Evolutionary conservation across 2,329 filamentous ascomycete genomes (phyloP), one percentile per base, ranked within the genome.

Genomic region (Penicillium griseofulvum): DNA sequence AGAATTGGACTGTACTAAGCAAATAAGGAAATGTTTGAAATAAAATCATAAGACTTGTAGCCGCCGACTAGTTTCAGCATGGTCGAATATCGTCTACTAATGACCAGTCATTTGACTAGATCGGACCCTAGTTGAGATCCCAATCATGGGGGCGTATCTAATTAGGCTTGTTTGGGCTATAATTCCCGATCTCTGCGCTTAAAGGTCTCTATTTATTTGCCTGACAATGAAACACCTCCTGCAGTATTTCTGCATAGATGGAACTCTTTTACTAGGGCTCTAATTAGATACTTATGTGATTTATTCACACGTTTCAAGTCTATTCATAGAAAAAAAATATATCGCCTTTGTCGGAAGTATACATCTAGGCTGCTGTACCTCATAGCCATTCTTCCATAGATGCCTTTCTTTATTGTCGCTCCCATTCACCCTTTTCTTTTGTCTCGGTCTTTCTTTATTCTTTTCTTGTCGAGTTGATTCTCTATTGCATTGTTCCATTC

Each of bases 401-500:
- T 33, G 14, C 12, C 12, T 37, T n/a, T 33, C 37, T 47, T 36
- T 28, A 47, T 44, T 45, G 26, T 53, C 37, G 16, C 16, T 29
- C n/a, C 37, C 33, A 33, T 55, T 37, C 22, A 22, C 6, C 47
- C 22, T 47, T 58, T 47, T 54, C 46, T 34, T 49, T 42, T 64
- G 57, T 67, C 46, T 31, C 42, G 43, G 29, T 54, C 4, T 51
- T 37, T 42, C n/a, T 49, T 44, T 54, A 48, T 43, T 49, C 29
- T 36, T 37, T 55, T 56, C 49, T 62, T 55, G 53, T 49, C 63
- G 62, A 64, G 58, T 65, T 58, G 60, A 59, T 58, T 50, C 56
- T n/a, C 14, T 61, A 59, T 66, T 1, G 22, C 56, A 65, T 61
- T 64, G 56, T 60, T 49, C 47, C 19, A 54, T 59, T 52, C 52